Conservation (phyloP, 1,284 basidiomycete species). For the Moesziomyces globuligerus region DNA sequence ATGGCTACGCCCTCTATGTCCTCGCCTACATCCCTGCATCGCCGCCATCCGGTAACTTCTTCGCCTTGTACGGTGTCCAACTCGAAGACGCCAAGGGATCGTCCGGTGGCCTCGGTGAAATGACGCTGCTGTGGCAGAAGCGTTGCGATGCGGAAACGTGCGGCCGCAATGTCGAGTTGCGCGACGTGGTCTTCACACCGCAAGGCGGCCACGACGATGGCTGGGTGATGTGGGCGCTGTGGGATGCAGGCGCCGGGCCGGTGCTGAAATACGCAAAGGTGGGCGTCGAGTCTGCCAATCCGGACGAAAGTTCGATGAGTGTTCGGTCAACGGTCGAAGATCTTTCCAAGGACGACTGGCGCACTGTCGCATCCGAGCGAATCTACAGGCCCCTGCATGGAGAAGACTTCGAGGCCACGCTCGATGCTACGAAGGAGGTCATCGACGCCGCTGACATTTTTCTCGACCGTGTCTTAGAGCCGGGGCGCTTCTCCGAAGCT, state of each 20-base stretch:
- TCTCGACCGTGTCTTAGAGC: slow-evolving; percentile 55
- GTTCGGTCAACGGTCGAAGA: slow-evolving; percentile 24
- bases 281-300: slow-evolving; percentile 33
- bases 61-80: slow-evolving; percentile 60
- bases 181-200: slow-evolving; percentile 53
- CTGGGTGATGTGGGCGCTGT: slow-evolving; percentile 60
- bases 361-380: slow-evolving; percentile 40
- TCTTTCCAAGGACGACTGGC: slow-evolving; percentile 45
- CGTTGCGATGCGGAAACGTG: slow-evolving; percentile 52
- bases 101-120: slow-evolving; percentile 55
- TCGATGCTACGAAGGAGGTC: slow-evolving; percentile 34
- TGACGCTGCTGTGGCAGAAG: slow-evolving; percentile 58
- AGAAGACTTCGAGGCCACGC: slow-evolving; percentile 52
- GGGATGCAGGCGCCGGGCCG: slow-evolving; percentile 57
- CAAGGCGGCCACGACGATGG: slow-evolving; percentile 26
- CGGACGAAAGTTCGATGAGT: slow-evolving; percentile 32
- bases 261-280: slow-evolving; percentile 50
- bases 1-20: slow-evolving; percentile 46
- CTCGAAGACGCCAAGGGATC: slow-evolving; percentile 53
- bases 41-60: slow-evolving; percentile 51
- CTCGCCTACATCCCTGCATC: slow-evolving; percentile 60
- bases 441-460: slow-evolving; percentile 51
- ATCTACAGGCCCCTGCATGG: slow-evolving; percentile 57
- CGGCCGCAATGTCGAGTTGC: slow-evolving; percentile 55
- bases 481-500: slow-evolving; percentile 52